A percentile compares a stretch with the other conserved stretches of the same genome.
Conservation (phyloP, 116 monocot genomes). For the Phalaenopsis hybrid region DNA sequence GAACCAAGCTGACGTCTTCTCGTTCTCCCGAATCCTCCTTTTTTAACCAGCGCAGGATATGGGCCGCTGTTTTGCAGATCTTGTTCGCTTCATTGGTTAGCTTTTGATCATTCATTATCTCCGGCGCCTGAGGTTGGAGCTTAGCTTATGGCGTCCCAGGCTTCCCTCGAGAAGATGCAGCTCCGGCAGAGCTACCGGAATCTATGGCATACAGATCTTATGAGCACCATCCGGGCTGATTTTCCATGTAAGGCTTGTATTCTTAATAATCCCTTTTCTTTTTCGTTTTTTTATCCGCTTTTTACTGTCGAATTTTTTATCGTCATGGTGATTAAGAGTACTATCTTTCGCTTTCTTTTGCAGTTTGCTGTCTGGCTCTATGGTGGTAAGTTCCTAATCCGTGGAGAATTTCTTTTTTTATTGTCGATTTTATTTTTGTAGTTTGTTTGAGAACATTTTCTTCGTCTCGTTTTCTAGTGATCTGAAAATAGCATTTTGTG, state of each 20-base stretch:
- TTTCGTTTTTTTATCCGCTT: not conserved
- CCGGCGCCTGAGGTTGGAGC: not conserved
- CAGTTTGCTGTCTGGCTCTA: slow-evolving; percentile 45
- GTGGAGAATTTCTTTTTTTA: not conserved
- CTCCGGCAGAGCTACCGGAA: slow-evolving; percentile 55
- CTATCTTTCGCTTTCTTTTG: slow-evolving; percentile 10
- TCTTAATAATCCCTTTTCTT: not conserved
- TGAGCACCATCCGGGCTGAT: slow-evolving; percentile 38
- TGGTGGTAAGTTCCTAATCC: slow-evolving; percentile 38
- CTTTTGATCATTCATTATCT: not conserved
- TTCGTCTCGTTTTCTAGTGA: not conserved
- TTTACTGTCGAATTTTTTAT: not conserved
- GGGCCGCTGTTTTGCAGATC: not conserved
- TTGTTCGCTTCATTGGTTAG: not conserved
- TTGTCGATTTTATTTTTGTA: not conserved
- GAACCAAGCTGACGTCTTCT: not conserved
- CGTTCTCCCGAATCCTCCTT: not conserved
- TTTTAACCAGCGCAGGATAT: not conserved
- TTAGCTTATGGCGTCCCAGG: slow-evolving; percentile 31
- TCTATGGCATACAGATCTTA: slow-evolving; percentile 51
- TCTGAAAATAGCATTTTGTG: not conserved
- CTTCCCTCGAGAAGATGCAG: slow-evolving; percentile 49
- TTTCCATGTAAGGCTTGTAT: slow-evolving; percentile 28
- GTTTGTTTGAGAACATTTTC: not conserved
- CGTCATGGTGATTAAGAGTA: slow-evolving; percentile 2